Conservation (phyloP, 257 asterid genomes). For the Lantana camara region DNA sequence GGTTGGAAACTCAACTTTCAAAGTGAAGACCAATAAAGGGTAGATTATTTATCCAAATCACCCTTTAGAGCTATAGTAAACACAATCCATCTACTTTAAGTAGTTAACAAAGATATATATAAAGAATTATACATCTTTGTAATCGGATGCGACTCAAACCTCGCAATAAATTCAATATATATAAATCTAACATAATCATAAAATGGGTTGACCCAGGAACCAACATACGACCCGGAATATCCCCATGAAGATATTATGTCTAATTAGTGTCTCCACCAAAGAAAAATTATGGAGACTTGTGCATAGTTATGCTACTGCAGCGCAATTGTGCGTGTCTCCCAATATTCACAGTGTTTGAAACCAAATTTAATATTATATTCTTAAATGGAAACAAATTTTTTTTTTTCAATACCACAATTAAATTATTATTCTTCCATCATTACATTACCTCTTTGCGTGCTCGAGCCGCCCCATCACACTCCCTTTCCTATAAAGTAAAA, state of each 20-base stretch:
- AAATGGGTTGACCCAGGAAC: neutral
- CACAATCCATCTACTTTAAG: too few species aligned
- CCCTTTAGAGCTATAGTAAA: too few species aligned
- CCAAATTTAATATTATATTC: neutral
- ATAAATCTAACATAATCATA: too few species aligned
- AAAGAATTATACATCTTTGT: too few species aligned
- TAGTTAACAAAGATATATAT: too few species aligned
- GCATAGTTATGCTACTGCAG: neutral
- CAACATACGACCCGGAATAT: constrained; percentile 10
- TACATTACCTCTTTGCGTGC: constrained; percentile 41
- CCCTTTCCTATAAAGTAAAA: neutral
- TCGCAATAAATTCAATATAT: too few species aligned
- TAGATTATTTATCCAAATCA: too few species aligned
- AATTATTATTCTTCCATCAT: constrained; percentile 23
- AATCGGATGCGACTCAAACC: too few species aligned
- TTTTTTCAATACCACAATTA: neutral
- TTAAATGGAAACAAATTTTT: neutral
- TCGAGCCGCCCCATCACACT: constrained; percentile 43
- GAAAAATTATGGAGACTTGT: neutral
- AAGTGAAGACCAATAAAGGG: too few species aligned
- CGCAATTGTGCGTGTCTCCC: constrained; percentile 40
- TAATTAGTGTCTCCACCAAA: neutral
- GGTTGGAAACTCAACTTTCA: too few species aligned
- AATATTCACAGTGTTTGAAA: constrained; percentile 34
- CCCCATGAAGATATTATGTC: constrained; percentile 3